These are phyloP conservation scores for Eragrostis curvula DNA, from an alignment of 176 grass and related monocot genomes.

Conservation along the genomic window DNA sequence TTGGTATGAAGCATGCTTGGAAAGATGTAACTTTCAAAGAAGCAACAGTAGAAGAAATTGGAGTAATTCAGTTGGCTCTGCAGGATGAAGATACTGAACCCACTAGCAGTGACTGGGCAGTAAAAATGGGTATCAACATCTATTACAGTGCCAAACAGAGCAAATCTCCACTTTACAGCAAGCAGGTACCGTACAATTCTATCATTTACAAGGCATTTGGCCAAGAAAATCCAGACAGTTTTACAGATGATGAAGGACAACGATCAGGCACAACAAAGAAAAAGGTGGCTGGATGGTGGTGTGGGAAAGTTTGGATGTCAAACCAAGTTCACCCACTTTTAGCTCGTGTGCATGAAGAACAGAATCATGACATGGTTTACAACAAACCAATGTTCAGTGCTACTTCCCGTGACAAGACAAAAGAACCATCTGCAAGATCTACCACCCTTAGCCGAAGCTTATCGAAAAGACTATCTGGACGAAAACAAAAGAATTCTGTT, in stretches of 20 bases:
- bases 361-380: slow-evolving; percentile 38
- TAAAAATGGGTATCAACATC: slow-evolving; percentile 98
- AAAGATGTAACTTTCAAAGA: slow-evolving; percentile 78
- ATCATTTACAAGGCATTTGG: slow-evolving; percentile 96
- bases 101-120: slow-evolving; percentile 85
- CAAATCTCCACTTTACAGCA: slow-evolving; percentile 94
- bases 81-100: slow-evolving; percentile 92
- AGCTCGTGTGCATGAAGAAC: slow-evolving; percentile 47
- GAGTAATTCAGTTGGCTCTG: slow-evolving; percentile 67
- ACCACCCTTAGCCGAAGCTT: slow-evolving; percentile 32
- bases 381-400: slow-evolving; percentile 35
- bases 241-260: slow-evolving; percentile 37
- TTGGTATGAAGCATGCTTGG: slow-evolving; percentile 78
- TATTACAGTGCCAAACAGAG: slow-evolving; percentile 97
- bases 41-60: slow-evolving; percentile 60
- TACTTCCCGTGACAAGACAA: slow-evolving; percentile 31
- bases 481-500: slow-evolving; percentile 47
- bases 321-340: slow-evolving; percentile 94
- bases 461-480: slow-evolving; percentile 43
- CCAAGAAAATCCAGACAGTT: slow-evolving; percentile 57
- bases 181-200: slow-evolving; percentile 96
- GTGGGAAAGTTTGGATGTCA: slow-evolving; percentile 98
- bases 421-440: slow-evolving; percentile 34
- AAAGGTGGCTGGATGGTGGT: slow-evolving; percentile 91
- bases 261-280: slow-evolving; percentile 68